These are phyloP conservation scores for Mucor mucedo DNA, from an alignment of 371 early-diverging fungal species.

Conservation along the genomic window DNA sequence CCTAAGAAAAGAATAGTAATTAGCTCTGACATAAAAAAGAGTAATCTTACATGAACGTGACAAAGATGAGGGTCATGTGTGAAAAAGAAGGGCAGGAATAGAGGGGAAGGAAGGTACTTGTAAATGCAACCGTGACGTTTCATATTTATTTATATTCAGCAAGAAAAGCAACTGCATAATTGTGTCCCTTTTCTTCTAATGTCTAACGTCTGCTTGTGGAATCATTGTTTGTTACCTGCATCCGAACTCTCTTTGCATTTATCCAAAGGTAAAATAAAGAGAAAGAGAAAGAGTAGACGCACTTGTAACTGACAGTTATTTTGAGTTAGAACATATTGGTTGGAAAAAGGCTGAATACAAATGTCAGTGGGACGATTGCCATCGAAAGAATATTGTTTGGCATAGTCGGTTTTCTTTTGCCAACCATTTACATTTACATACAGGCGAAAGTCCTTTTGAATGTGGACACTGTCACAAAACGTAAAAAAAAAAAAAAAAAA, in stretches of 20 bases:
- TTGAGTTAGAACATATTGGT: background rate
- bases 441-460: slow-evolving; percentile 4
- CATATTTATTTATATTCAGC: background rate
- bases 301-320: background rate
- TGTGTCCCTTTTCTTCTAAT: background rate
- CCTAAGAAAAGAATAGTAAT: too few species aligned
- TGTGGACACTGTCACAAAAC: slow-evolving; percentile 1
- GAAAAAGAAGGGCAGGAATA: too few species aligned
- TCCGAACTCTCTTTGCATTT: background rate
- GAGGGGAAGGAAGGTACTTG: background rate
- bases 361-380: background rate
- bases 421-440: background rate
- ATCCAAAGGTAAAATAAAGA: background rate
- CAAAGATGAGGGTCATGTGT: too few species aligned
- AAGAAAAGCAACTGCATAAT: background rate
- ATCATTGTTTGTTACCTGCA: background rate
- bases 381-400: background rate
- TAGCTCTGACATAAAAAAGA: too few species aligned
- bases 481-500: background rate
- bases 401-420: background rate
- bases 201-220: background rate
- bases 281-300: background rate
- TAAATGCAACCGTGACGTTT: background rate
- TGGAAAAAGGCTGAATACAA: background rate
- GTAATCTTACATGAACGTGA: too few species aligned